phyloP scores from a whole-genome alignment of 1,284 basidiomycete species.

The Trametes pubescens region DNA sequence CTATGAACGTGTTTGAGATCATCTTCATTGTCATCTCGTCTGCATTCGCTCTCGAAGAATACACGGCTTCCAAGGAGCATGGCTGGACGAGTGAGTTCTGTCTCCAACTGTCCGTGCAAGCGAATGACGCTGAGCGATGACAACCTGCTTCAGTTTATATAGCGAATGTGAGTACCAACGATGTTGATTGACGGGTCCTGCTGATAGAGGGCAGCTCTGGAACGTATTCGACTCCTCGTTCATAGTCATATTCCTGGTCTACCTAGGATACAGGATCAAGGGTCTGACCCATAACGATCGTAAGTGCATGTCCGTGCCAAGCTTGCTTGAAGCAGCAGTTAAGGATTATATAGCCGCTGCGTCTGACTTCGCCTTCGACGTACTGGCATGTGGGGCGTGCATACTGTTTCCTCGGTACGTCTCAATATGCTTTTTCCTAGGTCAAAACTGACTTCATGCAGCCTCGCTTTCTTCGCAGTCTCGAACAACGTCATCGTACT shows the following conservation, averaged over 20 bases:
- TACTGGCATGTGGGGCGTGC: constrained; percentile 86
- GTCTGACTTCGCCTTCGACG: constrained; percentile 82
- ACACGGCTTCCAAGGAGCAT: constrained; percentile 81
- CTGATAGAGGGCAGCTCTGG: constrained; percentile 67
- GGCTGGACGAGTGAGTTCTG: constrained; percentile 80
- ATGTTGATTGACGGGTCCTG: not conserved
- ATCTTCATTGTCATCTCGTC: constrained; percentile 78
- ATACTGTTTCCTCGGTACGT: constrained; percentile 82
- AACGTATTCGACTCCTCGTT: constrained; percentile 88
- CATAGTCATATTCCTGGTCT: constrained; percentile 76
- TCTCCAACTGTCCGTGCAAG: not conserved
- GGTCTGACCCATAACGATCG: constrained; percentile 67
- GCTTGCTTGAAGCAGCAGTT: not conserved
- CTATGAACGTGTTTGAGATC: constrained; percentile 68
- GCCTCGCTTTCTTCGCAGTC: constrained; percentile 86
- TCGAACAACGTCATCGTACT: constrained; percentile 86
- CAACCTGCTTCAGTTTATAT: constrained; percentile 65
- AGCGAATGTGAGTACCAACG: constrained; percentile 66
- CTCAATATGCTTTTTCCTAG: constrained; percentile 12
- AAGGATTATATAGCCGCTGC: constrained; percentile 49
- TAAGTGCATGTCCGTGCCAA: constrained; percentile 41
- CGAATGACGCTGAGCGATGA: no score
- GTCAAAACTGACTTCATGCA: constrained; percentile 35
- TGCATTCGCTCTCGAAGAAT: constrained; percentile 84
- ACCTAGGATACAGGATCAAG: constrained; percentile 70